Conservation (phyloP, 495 filamentous ascomycete genomes). For the Aspergillus ostianus region DNA sequence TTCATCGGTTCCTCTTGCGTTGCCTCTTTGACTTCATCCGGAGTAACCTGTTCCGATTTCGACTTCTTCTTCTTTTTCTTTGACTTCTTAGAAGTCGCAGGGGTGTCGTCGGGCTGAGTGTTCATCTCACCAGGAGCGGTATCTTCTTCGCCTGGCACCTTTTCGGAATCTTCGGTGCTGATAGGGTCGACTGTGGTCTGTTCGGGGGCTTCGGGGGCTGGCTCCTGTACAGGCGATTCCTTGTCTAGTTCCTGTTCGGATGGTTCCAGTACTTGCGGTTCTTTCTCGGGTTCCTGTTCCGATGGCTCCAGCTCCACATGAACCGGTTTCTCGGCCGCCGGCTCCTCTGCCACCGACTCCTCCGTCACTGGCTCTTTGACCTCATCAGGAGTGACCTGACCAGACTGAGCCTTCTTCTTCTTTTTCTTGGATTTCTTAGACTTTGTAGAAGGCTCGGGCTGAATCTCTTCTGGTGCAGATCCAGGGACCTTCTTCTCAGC, state of each 20-base stretch:
- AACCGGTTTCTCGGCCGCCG: not conserved
- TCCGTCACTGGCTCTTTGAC: not conserved
- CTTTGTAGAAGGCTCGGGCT: not conserved
- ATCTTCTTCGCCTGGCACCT: not conserved
- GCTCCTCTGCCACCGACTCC: not conserved
- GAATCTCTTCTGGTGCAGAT: not conserved
- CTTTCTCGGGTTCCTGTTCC: not conserved
- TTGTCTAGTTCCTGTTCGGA: not conserved
- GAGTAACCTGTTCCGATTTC: not conserved
- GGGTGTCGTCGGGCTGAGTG: not conserved
- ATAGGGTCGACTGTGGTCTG: not conserved
- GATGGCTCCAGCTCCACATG: not conserved
- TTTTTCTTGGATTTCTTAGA: too few species aligned
- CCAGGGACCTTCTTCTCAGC: not conserved
- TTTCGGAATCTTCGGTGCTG: not conserved
- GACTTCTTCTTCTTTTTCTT: conserved; percentile 9
- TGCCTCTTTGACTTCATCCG: not conserved
- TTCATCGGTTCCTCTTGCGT: not conserved
- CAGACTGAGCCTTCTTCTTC: too few species aligned
- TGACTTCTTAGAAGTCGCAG: conserved; percentile 11
- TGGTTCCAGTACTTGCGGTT: not conserved
- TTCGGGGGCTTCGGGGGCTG: not conserved
- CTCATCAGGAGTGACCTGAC: not conserved
- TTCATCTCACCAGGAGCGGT: conserved; percentile 4
- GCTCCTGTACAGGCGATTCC: too few species aligned